Evolutionary conservation across 441 rosid genomes (phyloP).

Genomic region (Arabidopsis hybrid): DNA sequence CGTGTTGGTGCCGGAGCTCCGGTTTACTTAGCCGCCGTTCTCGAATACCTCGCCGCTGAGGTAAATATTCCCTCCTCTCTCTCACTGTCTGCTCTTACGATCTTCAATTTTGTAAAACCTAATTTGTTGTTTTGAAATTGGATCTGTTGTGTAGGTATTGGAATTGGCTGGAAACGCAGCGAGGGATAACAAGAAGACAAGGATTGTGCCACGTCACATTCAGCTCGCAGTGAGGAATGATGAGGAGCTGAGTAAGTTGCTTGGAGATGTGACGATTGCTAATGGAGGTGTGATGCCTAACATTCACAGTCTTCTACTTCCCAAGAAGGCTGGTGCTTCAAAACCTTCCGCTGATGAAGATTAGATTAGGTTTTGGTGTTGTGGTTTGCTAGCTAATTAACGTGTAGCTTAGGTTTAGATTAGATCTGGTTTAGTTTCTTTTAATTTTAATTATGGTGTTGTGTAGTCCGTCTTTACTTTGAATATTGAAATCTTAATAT

Average conservation of each 20-base stretch:
- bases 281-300: slow-evolving; percentile 97
- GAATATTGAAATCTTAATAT: not conserved
- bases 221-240: slow-evolving; percentile 91
- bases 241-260: slow-evolving; percentile 88
- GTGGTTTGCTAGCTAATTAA: not conserved
- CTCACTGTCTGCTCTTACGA: not conserved
- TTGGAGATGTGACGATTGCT: slow-evolving; percentile 91
- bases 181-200: slow-evolving; percentile 87
- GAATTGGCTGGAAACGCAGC: slow-evolving; percentile 97
- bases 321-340: slow-evolving; percentile 79
- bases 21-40: slow-evolving; percentile 93
- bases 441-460: not conserved
- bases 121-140: not conserved
- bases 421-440: not conserved
- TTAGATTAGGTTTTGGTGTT: slow-evolving; percentile 8
- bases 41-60: slow-evolving; percentile 95
- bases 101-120: not conserved
- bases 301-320: slow-evolving; percentile 88
- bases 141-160: slow-evolving; percentile 65
- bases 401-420: slow-evolving; percentile 15
- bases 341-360: slow-evolving; percentile 73
- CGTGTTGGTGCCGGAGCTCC: slow-evolving; percentile 99
- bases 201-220: slow-evolving; percentile 90
- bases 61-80: slow-evolving; percentile 35
- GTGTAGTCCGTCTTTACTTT: not conserved